Conservation (phyloP, 495 filamentous ascomycete genomes). For the Aspergillus nanangensis region DNA sequence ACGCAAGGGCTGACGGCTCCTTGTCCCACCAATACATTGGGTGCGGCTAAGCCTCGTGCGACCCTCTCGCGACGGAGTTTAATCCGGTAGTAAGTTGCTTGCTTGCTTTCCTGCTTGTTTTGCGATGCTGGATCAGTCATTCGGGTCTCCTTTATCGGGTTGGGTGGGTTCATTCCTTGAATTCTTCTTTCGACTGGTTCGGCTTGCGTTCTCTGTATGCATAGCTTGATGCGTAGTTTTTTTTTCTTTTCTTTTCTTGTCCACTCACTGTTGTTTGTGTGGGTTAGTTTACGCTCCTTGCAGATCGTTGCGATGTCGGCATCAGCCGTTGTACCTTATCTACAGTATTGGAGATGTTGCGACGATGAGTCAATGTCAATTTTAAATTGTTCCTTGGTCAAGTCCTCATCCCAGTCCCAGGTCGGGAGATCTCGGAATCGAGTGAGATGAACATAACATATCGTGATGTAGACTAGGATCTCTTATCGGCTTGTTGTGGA, state of each 20-base stretch:
- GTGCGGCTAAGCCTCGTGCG: background rate
- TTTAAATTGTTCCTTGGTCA: too few species aligned
- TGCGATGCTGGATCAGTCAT: too few species aligned
- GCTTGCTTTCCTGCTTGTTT: background rate
- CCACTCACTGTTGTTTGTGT: background rate
- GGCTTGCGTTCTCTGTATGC: too few species aligned
- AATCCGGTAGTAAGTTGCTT: background rate
- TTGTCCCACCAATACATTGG: slow-evolving; percentile 30
- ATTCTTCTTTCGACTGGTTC: too few species aligned
- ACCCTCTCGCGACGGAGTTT: background rate
- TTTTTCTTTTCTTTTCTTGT: background rate
- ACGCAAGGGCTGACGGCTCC: slow-evolving; percentile 24
- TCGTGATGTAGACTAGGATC: too few species aligned
- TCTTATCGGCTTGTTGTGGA: too few species aligned
- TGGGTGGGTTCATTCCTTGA: too few species aligned
- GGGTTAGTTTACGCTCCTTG: background rate
- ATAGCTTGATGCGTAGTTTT: background rate
- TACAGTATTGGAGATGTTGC: too few species aligned
- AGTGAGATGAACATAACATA: too few species aligned
- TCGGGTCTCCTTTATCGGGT: too few species aligned
- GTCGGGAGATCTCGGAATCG: background rate
- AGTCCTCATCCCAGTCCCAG: too few species aligned
- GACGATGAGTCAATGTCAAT: too few species aligned
- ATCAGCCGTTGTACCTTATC: background rate
- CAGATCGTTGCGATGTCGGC: background rate